Base-by-base conservation (phyloP, 2,329 filamentous ascomycete genomes). In the Scedosporium apiospermum region DNA sequence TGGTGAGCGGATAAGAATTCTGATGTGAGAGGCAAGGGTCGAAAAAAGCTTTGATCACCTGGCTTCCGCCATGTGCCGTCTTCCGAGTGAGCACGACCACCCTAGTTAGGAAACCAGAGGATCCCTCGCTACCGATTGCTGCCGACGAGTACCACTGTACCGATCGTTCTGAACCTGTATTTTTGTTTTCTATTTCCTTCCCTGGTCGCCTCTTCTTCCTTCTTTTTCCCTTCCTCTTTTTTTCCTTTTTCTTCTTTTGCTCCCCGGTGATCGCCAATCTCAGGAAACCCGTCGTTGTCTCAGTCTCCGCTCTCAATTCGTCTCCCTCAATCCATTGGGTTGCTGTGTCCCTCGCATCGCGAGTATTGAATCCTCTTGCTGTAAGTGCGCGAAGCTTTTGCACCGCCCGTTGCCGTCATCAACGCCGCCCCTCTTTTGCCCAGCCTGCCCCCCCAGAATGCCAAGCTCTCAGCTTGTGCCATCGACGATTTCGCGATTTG, bases 91-190 rank as follows among this genome's bases (percentile, higher is more conserved):
- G 51, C 51, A 55, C 51, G 51, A 55, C 12, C 51, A 23, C 23
- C 18, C 23, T 10, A 55, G 51, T 27, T 27, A 55, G 51, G 51
- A 23, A 18, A 55, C 51, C 51, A 27, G 51, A 58, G 27, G 38
- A 59, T 30, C 44, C 26, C 46, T 61, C 60, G 49, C 60, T 61
- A 61, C 60, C 60, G 60, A 61, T 16, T 23, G 34, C 42, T 61
- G 60, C 60, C 49, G 46, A 55, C 41, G 30, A 27, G 58, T 58
- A 58, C 34, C 42, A 30, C 49, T 60, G 34, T 27, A 46, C 34
- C 34, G 34, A 51, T 42, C 30, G 18, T 57, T 38, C 60, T 42
- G 51, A 16, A 46, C 34, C 38, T 41, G 16, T 51, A 57, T 62
- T 57, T 58, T 26, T 41, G 59, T 53, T 62, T 62, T 46, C 44